Base-by-base conservation (phyloP, 306 rosid species). In the Echinosophora koreensis region DNA sequence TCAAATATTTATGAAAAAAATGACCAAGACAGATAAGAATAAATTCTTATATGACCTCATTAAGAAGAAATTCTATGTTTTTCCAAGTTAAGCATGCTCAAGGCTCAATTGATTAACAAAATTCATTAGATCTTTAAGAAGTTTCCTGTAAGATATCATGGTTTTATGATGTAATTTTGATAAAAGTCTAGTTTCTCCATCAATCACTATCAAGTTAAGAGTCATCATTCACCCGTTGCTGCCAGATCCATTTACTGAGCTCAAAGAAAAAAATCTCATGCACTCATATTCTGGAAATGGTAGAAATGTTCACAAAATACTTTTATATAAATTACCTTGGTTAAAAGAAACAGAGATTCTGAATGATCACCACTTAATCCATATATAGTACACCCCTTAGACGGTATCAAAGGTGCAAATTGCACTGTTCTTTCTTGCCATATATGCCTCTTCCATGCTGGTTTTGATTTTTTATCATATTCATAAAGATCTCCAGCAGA, bases 401-500 rank as follows among this genome's bases (percentile, higher is more conserved):
- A 70, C 17, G 94, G 92, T 16, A 77, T 30, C 80, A 94, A 76
- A 68, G 88, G 80, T 72, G 89, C 16, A 77, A 82, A 74, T 39
- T 86, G 56, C 47, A 79, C 77, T 63, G 61, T 69, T 82, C 82
- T 83, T 74, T 92, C 92, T 81, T 79, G 74, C 93, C 97, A 88
- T 82, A 92, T 81, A 78, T 94, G 97, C 74, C 77, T 94, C 89
- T 90, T 94, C 97, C 98, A 94, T 34, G 87, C 84, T 2, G 98
- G 98, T 86, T 88, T 94, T 61, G 98, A 88, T 83, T 83, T 84
- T 71, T 84, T 74, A 75, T 94, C 91, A 71, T 87, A 88, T 77
- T 94, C 98, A 72, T 92, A 94, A 78, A 94, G 97, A 77, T 86
- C 93, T 56, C 98, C 98, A 2, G 81, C 74, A 80, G 97, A 94